phyloP scores from a whole-genome alignment of 2,329 filamentous ascomycete genomes.

The Cryphonectria nitschkei region DNA sequence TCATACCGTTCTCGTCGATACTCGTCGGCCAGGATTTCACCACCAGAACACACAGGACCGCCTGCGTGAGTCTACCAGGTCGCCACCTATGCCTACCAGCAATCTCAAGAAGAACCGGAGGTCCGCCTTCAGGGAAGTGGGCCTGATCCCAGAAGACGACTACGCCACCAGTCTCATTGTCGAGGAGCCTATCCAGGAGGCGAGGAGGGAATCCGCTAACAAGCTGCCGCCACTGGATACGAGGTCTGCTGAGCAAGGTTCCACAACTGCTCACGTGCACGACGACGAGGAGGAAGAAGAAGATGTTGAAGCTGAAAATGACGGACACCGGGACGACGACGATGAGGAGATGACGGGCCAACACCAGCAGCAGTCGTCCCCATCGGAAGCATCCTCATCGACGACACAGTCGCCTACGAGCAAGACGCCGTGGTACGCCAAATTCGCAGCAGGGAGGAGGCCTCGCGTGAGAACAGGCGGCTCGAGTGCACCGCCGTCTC shows the following conservation, averaged over 20 bases:
- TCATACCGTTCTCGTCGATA: not conserved
- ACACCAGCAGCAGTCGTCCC: not conserved
- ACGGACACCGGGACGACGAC: not conserved
- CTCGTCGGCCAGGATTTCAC: slow-evolving; percentile 52
- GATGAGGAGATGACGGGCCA: not conserved
- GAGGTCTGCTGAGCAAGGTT: slow-evolving; percentile 9
- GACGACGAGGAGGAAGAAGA: slow-evolving; percentile 8
- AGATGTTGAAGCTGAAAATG: not conserved
- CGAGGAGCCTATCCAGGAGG: slow-evolving; percentile 36
- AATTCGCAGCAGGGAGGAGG: slow-evolving; percentile 43
- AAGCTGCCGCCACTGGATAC: slow-evolving; percentile 34
- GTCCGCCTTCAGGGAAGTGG: slow-evolving; percentile 58
- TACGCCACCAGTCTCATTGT: slow-evolving; percentile 33
- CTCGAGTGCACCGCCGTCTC: slow-evolving; percentile 47
- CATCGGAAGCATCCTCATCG: slow-evolving; percentile 25
- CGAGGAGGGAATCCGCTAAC: slow-evolving; percentile 35
- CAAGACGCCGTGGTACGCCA: slow-evolving; percentile 48
- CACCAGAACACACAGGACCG: slow-evolving; percentile 55
- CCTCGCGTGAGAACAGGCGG: slow-evolving; percentile 49
- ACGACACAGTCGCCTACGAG: slow-evolving; percentile 27
- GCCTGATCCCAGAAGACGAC: slow-evolving; percentile 47
- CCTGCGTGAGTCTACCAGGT: slow-evolving; percentile 51
- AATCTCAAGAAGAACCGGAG: slow-evolving; percentile 54
- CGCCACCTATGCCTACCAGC: slow-evolving; percentile 42
- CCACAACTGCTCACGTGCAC: slow-evolving; percentile 30